Conservation (phyloP, 129 eudicot genomes). For the Escallonia herrerae region DNA sequence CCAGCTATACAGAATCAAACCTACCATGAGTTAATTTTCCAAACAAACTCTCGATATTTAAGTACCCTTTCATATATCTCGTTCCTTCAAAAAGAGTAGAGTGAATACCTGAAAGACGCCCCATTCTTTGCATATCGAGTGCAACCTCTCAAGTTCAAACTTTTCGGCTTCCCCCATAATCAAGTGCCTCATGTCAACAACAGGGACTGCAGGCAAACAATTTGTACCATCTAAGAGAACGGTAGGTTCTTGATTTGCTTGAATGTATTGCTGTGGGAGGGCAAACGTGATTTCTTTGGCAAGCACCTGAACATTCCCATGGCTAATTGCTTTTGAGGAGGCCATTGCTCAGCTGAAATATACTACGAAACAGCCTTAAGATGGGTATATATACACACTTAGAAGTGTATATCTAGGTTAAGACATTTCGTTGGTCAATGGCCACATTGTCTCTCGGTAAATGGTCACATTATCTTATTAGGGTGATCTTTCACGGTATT, state of each 20-base stretch:
- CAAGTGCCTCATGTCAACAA: slow-evolving; percentile 41
- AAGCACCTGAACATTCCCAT: slow-evolving; percentile 40
- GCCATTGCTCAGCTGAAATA: no score
- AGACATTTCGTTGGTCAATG: no score
- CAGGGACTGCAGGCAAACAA: slow-evolving; percentile 36
- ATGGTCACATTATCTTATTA: no score
- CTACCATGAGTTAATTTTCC: no score
- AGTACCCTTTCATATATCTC: no score
- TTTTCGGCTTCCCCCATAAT: slow-evolving; percentile 5
- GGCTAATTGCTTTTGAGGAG: no score
- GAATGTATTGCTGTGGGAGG: slow-evolving; percentile 23
- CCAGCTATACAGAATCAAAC: slow-evolving; percentile 39
- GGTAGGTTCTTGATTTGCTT: slow-evolving; percentile 28
- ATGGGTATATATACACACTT: not conserved
- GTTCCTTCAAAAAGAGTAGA: no score
- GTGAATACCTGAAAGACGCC: slow-evolving; percentile 61
- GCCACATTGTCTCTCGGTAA: no score
- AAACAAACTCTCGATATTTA: no score
- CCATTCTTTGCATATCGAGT: slow-evolving; percentile 47
- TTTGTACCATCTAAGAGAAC: not conserved
- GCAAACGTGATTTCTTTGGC: slow-evolving; percentile 22
- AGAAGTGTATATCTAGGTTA: no score
- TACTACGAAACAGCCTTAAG: not conserved
- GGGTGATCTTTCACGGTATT: no score
- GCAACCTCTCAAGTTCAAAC: slow-evolving; percentile 25